A percentile compares a stretch with the other conserved stretches of the same genome.
Evolutionary conservation across 495 filamentous ascomycete genomes (phyloP).

Genomic region (Margaritispora aquatica): DNA sequence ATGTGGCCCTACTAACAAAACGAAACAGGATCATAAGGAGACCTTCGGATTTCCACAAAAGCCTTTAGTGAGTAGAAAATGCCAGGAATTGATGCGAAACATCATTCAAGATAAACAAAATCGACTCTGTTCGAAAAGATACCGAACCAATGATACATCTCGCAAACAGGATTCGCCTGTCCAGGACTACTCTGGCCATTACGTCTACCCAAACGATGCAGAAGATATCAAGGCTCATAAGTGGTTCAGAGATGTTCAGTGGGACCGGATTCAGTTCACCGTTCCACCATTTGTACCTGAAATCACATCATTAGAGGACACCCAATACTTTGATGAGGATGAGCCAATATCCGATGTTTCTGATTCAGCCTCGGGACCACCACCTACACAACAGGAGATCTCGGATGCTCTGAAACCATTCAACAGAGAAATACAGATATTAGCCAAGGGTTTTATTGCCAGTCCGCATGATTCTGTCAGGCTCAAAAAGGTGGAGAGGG

Average conservation of each 20-base stretch:
- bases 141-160: slow-evolving; percentile 5
- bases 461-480: slow-evolving; percentile 36
- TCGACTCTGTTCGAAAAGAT: slow-evolving; percentile 69
- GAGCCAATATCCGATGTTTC: slow-evolving; percentile 55
- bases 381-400: slow-evolving; percentile 17
- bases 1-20: background rate
- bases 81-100: slow-evolving; percentile 66
- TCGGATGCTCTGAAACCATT: slow-evolving; percentile 29
- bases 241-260: slow-evolving; percentile 63
- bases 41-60: slow-evolving; percentile 60
- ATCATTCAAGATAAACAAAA: slow-evolving; percentile 72
- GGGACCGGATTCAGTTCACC: slow-evolving; percentile 60
- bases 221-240: slow-evolving; percentile 70
- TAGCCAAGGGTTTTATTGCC: slow-evolving; percentile 34
- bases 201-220: slow-evolving; percentile 76
- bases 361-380: slow-evolving; percentile 23
- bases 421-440: slow-evolving; percentile 31
- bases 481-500: slow-evolving; percentile 37
- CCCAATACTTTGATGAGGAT: slow-evolving; percentile 83
- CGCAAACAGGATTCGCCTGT: slow-evolving; percentile 56
- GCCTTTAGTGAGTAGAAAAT: slow-evolving; percentile 48
- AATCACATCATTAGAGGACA: slow-evolving; percentile 68
- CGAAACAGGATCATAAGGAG: slow-evolving; percentile 41
- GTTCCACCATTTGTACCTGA: slow-evolving; percentile 71
- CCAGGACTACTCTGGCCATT: slow-evolving; percentile 40